Conservation (phyloP, 352 stramenopile species). For the Pythium rhizo-oryzae region DNA sequence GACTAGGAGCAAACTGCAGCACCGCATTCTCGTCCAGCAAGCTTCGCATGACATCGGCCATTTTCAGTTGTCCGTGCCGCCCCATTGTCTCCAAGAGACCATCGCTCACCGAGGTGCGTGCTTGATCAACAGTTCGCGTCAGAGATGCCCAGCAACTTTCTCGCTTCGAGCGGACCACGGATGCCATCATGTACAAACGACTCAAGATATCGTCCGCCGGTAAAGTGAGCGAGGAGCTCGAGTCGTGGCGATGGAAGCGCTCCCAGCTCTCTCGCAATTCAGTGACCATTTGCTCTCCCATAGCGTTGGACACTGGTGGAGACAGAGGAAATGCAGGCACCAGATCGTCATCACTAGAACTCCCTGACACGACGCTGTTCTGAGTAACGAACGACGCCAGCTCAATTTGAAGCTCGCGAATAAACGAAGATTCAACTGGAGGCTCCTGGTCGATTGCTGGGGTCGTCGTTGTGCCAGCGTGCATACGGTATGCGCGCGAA, state of each 20-base stretch:
- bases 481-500: not conserved
- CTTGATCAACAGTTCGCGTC: not conserved
- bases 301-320: constrained; percentile 13
- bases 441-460: not conserved
- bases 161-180: not conserved
- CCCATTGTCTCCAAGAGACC: not conserved
- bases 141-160: not conserved
- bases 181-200: not conserved
- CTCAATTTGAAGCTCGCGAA: not conserved
- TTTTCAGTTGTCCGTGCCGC: not conserved
- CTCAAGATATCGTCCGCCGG: not conserved
- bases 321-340: constrained; percentile 27
- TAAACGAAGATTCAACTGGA: not conserved
- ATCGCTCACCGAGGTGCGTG: not conserved
- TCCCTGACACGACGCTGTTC: not conserved
- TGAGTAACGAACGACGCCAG: not conserved
- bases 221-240: not conserved
- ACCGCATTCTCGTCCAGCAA: constrained; percentile 39
- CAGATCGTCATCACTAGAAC: not conserved
- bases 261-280: constrained; percentile 47
- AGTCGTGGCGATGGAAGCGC: constrained; percentile 31
- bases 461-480: not conserved
- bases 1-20: constrained; percentile 21
- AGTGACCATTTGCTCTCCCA: constrained; percentile 38
- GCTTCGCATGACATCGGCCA: constrained; percentile 37